Evolutionary conservation across 306 rosid species (phyloP).

Genomic region (Trifolium fragiferum): DNA sequence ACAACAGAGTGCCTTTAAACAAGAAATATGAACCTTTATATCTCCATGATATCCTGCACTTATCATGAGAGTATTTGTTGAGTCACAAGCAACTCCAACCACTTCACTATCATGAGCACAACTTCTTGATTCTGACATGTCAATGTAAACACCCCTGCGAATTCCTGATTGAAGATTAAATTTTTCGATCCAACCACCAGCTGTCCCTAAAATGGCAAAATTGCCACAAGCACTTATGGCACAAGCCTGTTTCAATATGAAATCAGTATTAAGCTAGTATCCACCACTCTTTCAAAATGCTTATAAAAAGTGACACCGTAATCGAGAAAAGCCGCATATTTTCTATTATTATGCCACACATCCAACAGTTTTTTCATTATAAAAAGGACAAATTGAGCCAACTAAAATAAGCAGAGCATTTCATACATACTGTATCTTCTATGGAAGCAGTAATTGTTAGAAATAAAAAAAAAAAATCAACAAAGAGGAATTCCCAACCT

Average conservation of each 20-base stretch:
- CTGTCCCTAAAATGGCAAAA: conserved; percentile 88
- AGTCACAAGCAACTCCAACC: conserved; percentile 93
- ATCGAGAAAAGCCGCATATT: conserved; percentile 21
- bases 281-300: conserved; percentile 32
- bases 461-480: conserved; percentile 37
- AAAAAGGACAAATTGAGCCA: conserved; percentile 11
- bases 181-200: conserved; percentile 96
- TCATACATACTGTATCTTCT: conserved; percentile 14
- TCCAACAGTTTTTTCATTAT: conserved; percentile 20
- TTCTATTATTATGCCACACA: conserved; percentile 9
- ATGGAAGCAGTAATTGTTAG: conserved; percentile 7
- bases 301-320: conserved; percentile 1
- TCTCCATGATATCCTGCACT: conserved; percentile 93
- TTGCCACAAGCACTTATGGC: conserved; percentile 96
- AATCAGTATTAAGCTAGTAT: conserved; percentile 36
- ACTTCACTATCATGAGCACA: conserved; percentile 92
- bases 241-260: conserved; percentile 71
- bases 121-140: conserved; percentile 56
- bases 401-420: conserved; percentile 24
- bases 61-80: conserved; percentile 87
- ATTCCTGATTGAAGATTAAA: conserved; percentile 92
- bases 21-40: conserved; percentile 65
- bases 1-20: conserved; percentile 10
- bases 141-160: conserved; percentile 78
- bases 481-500: conserved; percentile 62